Base-by-base conservation (phyloP, 768 basidiomycete genomes). In the Pulveroboletus ravenelii region DNA sequence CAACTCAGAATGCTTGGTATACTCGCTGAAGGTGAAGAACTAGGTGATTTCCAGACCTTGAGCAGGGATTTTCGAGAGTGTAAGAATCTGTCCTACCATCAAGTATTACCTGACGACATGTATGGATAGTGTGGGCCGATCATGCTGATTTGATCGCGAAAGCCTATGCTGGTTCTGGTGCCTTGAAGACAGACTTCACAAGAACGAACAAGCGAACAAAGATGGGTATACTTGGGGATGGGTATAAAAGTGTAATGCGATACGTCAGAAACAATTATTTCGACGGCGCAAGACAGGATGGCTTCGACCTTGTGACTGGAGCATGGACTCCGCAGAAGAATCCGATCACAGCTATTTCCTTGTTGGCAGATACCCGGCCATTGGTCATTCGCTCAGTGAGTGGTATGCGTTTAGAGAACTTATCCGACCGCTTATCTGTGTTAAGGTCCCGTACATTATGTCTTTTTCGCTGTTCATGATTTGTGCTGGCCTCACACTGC, bases 181-280 rank as follows among this genome's bases (percentile, higher is more conserved):
- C 96, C 2, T 69, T 99, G 58, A 99, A 99, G 69, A 91, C 93
- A 0, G 96, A 98, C 69, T 96, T 93, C 64, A 98, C 95, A 15
- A 78, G 94, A 45, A 97, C 93, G 1, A 93, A 92, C 60, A 86
- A 87, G 67, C 79, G 96, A 31, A 93, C 93, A 3, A 80, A 73
- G 45, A 80, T 84, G 53, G 96, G 96, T 30, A 66, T 71, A 23
- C 59, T 96, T 35, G 84, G 93, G 61, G 96, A 99, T 68, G 89
- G 89, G 0, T 76, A 81, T 68, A 98, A 97, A 66, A 86, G 87
- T 20, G 65, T 82, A 1, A 74, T 82, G 71, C 81, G 96, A 53
- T 99, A 98, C 63, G 62, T 96, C 58, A 93, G 87, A 76, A 98
- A 98, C 74, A 98, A 95, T 64, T 91, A 91, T 71, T 88, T 96